Percentiles rank a stretch among this genome's conserved stretches.
Evolutionary conservation across 2,329 filamentous ascomycete genomes (phyloP).

Genomic region (Coniochaeta sp.): DNA sequence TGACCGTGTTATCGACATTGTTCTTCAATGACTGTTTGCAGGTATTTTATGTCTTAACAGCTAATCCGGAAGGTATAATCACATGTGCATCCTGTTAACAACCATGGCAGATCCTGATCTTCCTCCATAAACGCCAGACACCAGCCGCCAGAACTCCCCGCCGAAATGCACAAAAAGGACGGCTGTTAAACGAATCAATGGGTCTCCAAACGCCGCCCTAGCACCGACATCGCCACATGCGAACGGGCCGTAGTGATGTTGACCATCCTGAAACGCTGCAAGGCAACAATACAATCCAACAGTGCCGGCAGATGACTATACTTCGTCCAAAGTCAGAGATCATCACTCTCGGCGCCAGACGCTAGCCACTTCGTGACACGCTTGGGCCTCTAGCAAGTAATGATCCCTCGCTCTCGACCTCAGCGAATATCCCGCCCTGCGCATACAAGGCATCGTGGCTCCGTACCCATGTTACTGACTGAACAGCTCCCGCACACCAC

Average conservation of each 20-base stretch:
- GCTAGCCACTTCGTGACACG: too few species aligned
- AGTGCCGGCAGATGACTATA: background rate
- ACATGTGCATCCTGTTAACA: background rate
- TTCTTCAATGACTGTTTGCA: background rate
- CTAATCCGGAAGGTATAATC: background rate
- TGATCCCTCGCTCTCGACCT: background rate
- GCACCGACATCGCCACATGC: too few species aligned
- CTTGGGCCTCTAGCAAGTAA: background rate
- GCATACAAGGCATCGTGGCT: conserved; percentile 45
- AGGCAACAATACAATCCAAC: background rate
- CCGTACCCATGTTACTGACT: conserved; percentile 47
- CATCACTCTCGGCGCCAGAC: too few species aligned
- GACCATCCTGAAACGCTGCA: background rate
- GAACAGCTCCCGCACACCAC: conserved; percentile 53
- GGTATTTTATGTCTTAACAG: background rate
- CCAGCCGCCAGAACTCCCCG: background rate
- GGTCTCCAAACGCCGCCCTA: too few species aligned
- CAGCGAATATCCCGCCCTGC: conserved; percentile 27
- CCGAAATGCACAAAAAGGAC: background rate
- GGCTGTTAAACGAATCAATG: too few species aligned
- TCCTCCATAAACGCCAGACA: background rate
- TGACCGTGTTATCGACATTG: too few species aligned
- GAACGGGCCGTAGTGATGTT: too few species aligned
- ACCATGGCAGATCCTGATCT: background rate
- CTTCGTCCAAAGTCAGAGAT: too few species aligned